Percentiles rank a stretch among this genome's conserved stretches.
Evolutionary conservation across 768 basidiomycete genomes (phyloP).

Genomic region (Termitomyces sp.): DNA sequence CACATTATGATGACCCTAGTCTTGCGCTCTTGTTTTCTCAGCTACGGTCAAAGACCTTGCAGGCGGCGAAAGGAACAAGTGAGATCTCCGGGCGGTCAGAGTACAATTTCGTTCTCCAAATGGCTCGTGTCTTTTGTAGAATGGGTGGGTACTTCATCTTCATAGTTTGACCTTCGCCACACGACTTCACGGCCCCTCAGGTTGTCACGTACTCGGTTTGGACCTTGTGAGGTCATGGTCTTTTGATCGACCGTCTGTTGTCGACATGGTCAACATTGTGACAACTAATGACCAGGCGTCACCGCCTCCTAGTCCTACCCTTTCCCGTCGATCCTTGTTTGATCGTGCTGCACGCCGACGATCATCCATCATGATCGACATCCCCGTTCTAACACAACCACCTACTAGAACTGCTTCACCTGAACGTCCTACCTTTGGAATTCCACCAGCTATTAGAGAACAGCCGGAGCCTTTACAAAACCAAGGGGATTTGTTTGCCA

Average conservation of each 20-base stretch:
- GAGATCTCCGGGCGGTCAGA: constrained; percentile 87
- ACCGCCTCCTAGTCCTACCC: constrained; percentile 46
- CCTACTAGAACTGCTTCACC: constrained; percentile 58
- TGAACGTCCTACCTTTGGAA: constrained; percentile 23
- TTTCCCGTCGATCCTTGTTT: constrained; percentile 44
- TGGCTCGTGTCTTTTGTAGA: constrained; percentile 87
- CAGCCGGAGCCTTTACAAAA: constrained; percentile 35
- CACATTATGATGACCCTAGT: constrained; percentile 92
- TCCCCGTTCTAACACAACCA: constrained; percentile 69
- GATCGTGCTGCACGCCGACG: constrained; percentile 57
- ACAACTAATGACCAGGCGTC: constrained; percentile 10
- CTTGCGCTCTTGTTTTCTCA: constrained; percentile 89
- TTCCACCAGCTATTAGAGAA: constrained; percentile 27
- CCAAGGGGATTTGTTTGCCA: constrained; percentile 58
- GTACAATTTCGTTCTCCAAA: constrained; percentile 95
- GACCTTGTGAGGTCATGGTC: constrained; percentile 91
- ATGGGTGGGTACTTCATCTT: constrained; percentile 73
- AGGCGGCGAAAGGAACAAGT: constrained; percentile 89
- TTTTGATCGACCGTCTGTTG: constrained; percentile 71
- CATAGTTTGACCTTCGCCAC: background rate
- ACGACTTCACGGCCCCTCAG: constrained; percentile 36
- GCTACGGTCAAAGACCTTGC: constrained; percentile 85
- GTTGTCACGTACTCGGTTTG: constrained; percentile 90
- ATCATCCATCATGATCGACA: constrained; percentile 85
- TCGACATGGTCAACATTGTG: constrained; percentile 24